phyloP scores from a whole-genome alignment of 441 rosid species.

The Geranium incanum region DNA sequence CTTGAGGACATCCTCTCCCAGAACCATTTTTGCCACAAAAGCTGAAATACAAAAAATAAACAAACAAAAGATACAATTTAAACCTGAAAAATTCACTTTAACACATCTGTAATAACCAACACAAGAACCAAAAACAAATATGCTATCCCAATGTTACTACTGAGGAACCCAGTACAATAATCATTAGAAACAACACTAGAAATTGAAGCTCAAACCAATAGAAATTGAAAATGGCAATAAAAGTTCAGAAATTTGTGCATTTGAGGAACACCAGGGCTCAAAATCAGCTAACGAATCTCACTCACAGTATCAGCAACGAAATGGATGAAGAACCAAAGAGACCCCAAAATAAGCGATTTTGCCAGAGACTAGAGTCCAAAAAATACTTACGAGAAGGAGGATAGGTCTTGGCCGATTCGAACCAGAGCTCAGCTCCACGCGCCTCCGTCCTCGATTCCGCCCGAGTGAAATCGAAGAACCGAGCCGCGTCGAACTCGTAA shows the following conservation, averaged over 20 bases:
- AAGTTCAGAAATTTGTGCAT: background rate
- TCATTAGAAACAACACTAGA: background rate
- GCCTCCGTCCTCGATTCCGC: constrained; percentile 60
- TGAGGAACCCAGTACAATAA: background rate
- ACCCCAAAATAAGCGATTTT: background rate
- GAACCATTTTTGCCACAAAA: constrained; percentile 53
- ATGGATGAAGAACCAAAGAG: constrained; percentile 3
- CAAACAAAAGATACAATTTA: background rate
- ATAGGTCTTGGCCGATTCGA: constrained; percentile 51
- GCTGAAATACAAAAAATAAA: constrained; percentile 34
- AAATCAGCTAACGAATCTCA: background rate
- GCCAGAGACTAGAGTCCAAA: background rate
- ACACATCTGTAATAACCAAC: background rate
- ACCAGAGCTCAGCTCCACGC: constrained; percentile 66
- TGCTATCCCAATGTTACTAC: background rate
- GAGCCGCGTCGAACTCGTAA: constrained; percentile 80
- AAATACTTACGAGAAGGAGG: constrained; percentile 75
- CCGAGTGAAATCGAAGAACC: constrained; percentile 69
- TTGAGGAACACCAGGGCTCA: background rate
- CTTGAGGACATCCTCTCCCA: constrained; percentile 41
- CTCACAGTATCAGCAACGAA: background rate
- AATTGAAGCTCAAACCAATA: background rate
- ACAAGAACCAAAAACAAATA: background rate
- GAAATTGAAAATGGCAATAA: background rate
- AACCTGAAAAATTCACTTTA: background rate